Percentiles rank a stretch among this genome's conserved stretches.
Evolutionary conservation across 331 rosid species (phyloP).

Genomic region (Acacia pycnantha): DNA sequence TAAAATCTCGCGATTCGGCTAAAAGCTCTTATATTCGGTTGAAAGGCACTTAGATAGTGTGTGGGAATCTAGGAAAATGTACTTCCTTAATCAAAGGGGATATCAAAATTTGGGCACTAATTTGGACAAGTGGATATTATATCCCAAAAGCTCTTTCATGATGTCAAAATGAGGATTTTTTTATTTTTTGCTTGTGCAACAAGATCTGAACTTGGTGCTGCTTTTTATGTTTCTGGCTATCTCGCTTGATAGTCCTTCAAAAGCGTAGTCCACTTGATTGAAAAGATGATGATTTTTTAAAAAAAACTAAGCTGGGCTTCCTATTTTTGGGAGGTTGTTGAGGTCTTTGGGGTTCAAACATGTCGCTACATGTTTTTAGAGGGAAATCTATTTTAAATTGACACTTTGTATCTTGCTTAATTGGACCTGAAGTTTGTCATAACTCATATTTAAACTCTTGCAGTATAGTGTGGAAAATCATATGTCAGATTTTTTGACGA

Average conservation of each 20-base stretch:
- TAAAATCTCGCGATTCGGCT: no score
- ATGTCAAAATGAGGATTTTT: not conserved
- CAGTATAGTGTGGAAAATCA: constrained; percentile 94
- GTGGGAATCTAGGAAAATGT: not conserved
- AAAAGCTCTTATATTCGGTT: no score
- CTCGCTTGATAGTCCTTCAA: not conserved
- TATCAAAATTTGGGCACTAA: no score
- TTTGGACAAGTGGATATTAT: not conserved
- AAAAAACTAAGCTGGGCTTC: not conserved
- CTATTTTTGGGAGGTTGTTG: not conserved
- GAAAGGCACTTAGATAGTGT: no score
- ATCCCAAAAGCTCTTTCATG: not conserved
- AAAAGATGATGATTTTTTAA: not conserved
- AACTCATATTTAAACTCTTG: constrained; percentile 10
- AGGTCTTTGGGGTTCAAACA: not conserved
- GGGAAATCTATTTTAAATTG: not conserved
- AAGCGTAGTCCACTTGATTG: not conserved
- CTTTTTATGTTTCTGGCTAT: not conserved
- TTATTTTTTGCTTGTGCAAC: not conserved
- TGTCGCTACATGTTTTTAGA: not conserved
- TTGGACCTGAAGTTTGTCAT: not conserved
- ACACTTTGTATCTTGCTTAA: not conserved
- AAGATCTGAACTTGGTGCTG: not conserved
- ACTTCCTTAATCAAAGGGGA: not conserved
- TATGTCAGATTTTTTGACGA: constrained; percentile 90